Base-by-base conservation (phyloP, 1,284 basidiomycete genomes). In the Tylopilus orsonianus region DNA sequence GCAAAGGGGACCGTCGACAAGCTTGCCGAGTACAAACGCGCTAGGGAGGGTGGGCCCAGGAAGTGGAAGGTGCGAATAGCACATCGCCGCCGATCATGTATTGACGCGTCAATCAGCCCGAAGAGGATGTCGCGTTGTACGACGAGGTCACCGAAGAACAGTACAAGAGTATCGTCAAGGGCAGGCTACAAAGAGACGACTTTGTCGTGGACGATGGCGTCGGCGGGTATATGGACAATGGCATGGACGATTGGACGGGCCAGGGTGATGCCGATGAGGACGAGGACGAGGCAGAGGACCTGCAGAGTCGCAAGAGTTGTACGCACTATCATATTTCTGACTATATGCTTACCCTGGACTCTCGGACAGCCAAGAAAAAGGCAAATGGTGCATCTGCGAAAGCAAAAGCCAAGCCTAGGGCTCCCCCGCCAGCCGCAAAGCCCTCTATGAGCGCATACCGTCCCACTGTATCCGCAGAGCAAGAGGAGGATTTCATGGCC, bases 201-300 rank as follows among this genome's bases (percentile, higher is more conserved):
- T 99, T 99, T 56, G 92, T 97, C 22, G 85, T 90, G 39, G 95
- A 99, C 61, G 97, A 99, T 71, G 94, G 95, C 44, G 81, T 89
- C 0, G 82, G 78, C 18, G 97, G 93, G 10, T 99, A 99, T 65
- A 86, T 90, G 62, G 97, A 99, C 70, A 91, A 97, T 61, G 97
- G 97, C 5, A 85, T 92, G 79, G 95, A 98, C 56, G 94, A 96
- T 60, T 97, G 92, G 86, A 79, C 75, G 19, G 79, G 78, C 34
- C 75, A 72, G 13, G 70, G 72, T 22, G 73, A 75, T 38, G 71
- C 75, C 2, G 74, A 75, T 30, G 71, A 78, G 18, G 75, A 74
- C 12, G 65, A 73, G 36, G 73, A 74, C 8, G 71, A 73, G 18
- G 62, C 64, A 18, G 52, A 58, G 2, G 52, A 56, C 22, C n/a